phyloP scores from a whole-genome alignment of 805 yeast species.

The Wickerhamiella galacta region DNA sequence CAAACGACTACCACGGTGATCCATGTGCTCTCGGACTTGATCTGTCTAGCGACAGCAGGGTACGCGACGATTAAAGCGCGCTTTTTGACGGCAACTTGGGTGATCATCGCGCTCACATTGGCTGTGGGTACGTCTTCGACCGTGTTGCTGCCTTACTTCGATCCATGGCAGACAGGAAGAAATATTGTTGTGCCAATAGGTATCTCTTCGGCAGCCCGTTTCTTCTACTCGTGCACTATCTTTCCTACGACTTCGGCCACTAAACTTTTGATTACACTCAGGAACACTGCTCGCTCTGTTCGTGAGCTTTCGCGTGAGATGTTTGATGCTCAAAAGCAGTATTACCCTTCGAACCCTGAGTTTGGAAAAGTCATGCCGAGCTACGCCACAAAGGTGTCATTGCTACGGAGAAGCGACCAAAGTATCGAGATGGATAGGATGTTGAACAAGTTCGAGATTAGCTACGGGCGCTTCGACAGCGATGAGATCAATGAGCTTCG shows the following conservation, averaged over 20 bases:
- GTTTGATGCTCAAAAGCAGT: too few species aligned
- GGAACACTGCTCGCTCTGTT: too few species aligned
- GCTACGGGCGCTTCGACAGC: neutral
- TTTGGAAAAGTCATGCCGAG: conserved; percentile 7
- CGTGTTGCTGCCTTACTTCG: conserved; percentile 5
- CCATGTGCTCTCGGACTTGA: conserved; percentile 8
- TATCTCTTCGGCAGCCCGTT: conserved; percentile 9
- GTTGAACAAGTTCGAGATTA: neutral
- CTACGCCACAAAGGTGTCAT: neutral
- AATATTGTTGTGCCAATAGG: conserved; percentile 14
- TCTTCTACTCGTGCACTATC: conserved; percentile 8
- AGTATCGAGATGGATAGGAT: neutral
- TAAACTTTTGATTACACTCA: too few species aligned
- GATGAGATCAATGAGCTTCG: neutral
- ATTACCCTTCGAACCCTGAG: neutral
- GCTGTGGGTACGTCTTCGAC: conserved; percentile 3
- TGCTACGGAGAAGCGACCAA: neutral
- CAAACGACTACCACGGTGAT: conserved; percentile 10
- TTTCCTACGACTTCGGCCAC: conserved; percentile 15
- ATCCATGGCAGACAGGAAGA: conserved; percentile 7
- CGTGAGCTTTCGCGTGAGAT: too few species aligned
- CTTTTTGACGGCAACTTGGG: conserved; percentile 8
- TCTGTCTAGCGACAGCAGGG: conserved; percentile 3
- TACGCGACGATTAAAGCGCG: conserved; percentile 1
- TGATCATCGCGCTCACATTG: conserved; percentile 10